These are phyloP conservation scores for Halophytophthora batemanensis DNA, from an alignment of 352 stramenopile genomes.

Conservation along the genomic window DNA sequence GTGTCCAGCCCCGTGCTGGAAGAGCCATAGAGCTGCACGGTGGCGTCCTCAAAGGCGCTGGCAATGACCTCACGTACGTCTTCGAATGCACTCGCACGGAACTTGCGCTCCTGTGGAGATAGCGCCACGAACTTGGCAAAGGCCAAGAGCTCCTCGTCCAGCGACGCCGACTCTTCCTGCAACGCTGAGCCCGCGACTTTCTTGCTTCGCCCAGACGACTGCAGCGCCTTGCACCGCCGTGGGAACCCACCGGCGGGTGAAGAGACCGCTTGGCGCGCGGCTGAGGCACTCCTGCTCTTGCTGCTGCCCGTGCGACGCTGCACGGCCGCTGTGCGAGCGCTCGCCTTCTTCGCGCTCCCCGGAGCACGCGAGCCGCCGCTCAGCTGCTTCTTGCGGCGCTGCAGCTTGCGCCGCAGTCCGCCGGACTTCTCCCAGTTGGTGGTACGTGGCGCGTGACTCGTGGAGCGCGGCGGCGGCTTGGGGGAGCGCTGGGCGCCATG, in stretches of 20 bases:
- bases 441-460: background rate
- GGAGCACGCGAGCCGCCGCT: constrained; percentile 2
- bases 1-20: constrained; percentile 69
- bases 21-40: constrained; percentile 65
- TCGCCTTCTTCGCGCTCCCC: constrained; percentile 18
- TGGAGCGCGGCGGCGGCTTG: constrained; percentile 8
- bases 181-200: background rate
- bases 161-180: constrained; percentile 9
- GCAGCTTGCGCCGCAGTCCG: background rate
- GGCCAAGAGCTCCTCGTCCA: constrained; percentile 43
- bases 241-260: background rate
- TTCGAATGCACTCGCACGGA: constrained; percentile 36
- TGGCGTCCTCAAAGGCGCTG: constrained; percentile 35
- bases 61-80: constrained; percentile 46
- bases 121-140: constrained; percentile 49
- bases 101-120: constrained; percentile 34
- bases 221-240: background rate
- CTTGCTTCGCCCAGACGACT: background rate
- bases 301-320: constrained; percentile 3
- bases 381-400: constrained; percentile 11
- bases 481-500: constrained; percentile 1
- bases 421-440: constrained; percentile 26
- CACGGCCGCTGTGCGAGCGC: background rate
- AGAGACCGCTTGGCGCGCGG: background rate
- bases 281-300: background rate